Percentiles rank a stretch among this genome's conserved stretches.
These are phyloP conservation scores for Phyllosticta citriasiana DNA, from an alignment of 2,329 filamentous ascomycete species.

Conservation along the genomic window DNA sequence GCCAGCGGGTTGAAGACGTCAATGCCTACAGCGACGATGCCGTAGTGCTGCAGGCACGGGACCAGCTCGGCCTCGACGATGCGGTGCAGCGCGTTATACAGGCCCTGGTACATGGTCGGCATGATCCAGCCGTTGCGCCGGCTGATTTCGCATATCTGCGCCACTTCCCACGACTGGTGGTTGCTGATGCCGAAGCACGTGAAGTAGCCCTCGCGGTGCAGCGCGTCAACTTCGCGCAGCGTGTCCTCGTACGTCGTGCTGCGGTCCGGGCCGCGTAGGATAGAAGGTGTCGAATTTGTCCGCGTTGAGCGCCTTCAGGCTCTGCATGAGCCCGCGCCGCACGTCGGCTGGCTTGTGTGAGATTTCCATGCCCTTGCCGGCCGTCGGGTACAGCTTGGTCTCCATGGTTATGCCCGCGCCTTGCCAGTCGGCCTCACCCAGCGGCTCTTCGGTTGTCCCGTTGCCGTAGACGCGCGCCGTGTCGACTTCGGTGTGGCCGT, in stretches of 20 bases:
- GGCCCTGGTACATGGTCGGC: constrained; percentile 39
- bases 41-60: constrained; percentile 31
- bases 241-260: constrained; percentile 37
- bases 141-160: constrained; percentile 38
- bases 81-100: constrained; percentile 36
- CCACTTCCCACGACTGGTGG: constrained; percentile 38
- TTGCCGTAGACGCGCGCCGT: constrained; percentile 30
- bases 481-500: constrained; percentile 27
- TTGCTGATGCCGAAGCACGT: constrained; percentile 37
- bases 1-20: constrained; percentile 29
- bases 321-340: constrained; percentile 23
- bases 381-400: constrained; percentile 34
- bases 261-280: constrained; percentile 40
- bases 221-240: constrained; percentile 35
- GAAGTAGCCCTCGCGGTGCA: constrained; percentile 38
- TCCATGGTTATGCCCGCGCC: constrained; percentile 31
- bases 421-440: constrained; percentile 31
- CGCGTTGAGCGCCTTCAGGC: constrained; percentile 29
- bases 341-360: constrained; percentile 20
- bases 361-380: constrained; percentile 13
- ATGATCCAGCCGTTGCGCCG: constrained; percentile 30
- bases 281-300: constrained; percentile 40
- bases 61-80: constrained; percentile 34
- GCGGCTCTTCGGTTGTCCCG: constrained; percentile 31
- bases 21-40: constrained; percentile 38